Conservation (phyloP, 352 stramenopile genomes). For the Aphanomyces astaci region DNA sequence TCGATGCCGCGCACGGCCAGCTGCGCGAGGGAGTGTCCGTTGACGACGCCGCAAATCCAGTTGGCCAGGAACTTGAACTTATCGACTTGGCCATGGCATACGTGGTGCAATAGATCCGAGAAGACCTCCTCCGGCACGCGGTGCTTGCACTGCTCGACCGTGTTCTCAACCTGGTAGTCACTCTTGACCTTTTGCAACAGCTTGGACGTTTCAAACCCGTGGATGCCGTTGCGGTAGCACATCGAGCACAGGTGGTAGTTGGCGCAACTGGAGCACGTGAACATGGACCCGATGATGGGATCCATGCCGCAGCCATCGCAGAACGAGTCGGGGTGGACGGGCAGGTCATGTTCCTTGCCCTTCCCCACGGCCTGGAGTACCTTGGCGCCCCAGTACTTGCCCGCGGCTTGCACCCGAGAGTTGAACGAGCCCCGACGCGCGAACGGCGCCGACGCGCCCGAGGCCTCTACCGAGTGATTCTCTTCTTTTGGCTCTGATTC, state of each 20-base stretch:
- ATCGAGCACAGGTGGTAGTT: conserved; percentile 78
- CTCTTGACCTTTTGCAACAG: conserved; percentile 67
- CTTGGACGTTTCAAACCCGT: conserved; percentile 76
- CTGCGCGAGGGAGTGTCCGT: conserved; percentile 52
- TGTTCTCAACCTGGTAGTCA: conserved; percentile 71
- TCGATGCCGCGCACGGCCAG: conserved; percentile 76
- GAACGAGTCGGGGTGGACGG: conserved; percentile 85
- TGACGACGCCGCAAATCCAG: conserved; percentile 76
- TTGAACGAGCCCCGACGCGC: neutral
- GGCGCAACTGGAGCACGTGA: conserved; percentile 76
- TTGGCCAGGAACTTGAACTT: conserved; percentile 85
- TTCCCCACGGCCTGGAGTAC: conserved; percentile 34
- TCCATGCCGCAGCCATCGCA: conserved; percentile 86
- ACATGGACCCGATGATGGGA: conserved; percentile 82
- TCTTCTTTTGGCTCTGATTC: conserved; percentile 78
- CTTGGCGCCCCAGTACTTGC: conserved; percentile 23
- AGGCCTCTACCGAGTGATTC: conserved; percentile 37
- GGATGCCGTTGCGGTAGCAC: conserved; percentile 78
- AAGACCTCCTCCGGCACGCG: conserved; percentile 78
- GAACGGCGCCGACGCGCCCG: neutral
- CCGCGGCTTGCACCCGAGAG: neutral
- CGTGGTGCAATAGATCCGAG: conserved; percentile 70
- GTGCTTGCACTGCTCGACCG: conserved; percentile 66
- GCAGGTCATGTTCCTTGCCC: conserved; percentile 60
- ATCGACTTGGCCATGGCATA: conserved; percentile 76